Evolutionary conservation across 371 early-diverging fungal species (phyloP).

Genomic region (Fennellomyces sp.): DNA sequence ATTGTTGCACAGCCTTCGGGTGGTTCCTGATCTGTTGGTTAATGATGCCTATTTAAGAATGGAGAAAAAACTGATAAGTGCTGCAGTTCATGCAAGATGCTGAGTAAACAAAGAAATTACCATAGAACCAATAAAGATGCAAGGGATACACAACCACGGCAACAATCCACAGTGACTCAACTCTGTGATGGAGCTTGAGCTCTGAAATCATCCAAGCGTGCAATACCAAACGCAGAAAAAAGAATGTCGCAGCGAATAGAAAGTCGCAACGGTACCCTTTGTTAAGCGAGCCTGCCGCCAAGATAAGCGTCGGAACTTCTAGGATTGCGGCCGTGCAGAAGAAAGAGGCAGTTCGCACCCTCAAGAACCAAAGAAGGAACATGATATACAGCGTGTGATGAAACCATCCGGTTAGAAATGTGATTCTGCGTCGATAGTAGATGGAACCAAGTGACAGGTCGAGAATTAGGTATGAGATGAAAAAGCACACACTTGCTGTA

Average conservation of each 20-base stretch:
- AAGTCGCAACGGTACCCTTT: conserved; percentile 34
- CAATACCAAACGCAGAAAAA: conserved; percentile 39
- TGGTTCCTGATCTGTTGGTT: conserved; percentile 10
- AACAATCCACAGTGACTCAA: conserved; percentile 19
- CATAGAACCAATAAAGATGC: conserved; percentile 54
- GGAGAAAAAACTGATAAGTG: neutral
- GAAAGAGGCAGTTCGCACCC: conserved; percentile 23
- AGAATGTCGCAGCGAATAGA: conserved; percentile 46
- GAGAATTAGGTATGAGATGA: conserved; percentile 45
- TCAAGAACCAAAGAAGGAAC: conserved; percentile 36
- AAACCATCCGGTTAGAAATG: conserved; percentile 57
- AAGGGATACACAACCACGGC: conserved; percentile 35
- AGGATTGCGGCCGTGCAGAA: conserved; percentile 43
- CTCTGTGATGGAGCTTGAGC: conserved; percentile 14
- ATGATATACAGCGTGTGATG: conserved; percentile 56
- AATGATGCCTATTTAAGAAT: conserved; percentile 9
- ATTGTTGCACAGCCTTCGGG: conserved; percentile 11
- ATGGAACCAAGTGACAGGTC: conserved; percentile 52
- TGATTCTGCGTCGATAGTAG: conserved; percentile 53
- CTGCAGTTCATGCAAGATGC: neutral
- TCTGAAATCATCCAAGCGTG: conserved; percentile 40
- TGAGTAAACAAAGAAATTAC: conserved; percentile 18
- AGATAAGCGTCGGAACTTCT: conserved; percentile 44
- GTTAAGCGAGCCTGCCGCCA: conserved; percentile 43
- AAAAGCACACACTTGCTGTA: conserved; percentile 29